These are phyloP conservation scores for Lasiodiplodia sp. DNA, from an alignment of 2,329 filamentous ascomycete species.

Conservation along the genomic window DNA sequence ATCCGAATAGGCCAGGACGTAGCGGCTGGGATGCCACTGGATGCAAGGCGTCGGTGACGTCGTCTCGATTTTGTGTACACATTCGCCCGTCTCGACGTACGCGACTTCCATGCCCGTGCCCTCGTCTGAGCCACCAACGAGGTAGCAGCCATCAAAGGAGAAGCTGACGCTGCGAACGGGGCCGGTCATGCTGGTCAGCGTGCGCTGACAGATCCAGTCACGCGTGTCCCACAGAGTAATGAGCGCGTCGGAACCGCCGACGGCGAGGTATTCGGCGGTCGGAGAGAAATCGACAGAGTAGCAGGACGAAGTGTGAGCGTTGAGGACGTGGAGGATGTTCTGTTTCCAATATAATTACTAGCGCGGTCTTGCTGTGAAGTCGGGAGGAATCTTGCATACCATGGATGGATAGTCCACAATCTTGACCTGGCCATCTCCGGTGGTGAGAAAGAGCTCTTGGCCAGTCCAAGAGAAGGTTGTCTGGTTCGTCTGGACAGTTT, in stretches of 20 bases:
- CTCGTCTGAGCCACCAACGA: constrained; percentile 78
- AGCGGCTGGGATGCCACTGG: constrained; percentile 77
- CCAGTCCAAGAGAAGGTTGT: constrained; percentile 78
- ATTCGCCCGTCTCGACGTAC: constrained; percentile 77
- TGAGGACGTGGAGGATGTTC: constrained; percentile 64
- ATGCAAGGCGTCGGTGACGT: constrained; percentile 70
- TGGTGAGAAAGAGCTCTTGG: constrained; percentile 73
- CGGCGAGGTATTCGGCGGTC: constrained; percentile 74
- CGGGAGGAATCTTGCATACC: constrained; percentile 31
- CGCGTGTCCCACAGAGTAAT: constrained; percentile 80
- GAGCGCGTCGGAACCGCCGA: constrained; percentile 77
- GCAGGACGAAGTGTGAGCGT: constrained; percentile 77
- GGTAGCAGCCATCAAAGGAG: constrained; percentile 78
- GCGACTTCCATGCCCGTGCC: constrained; percentile 73
- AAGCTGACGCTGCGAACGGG: constrained; percentile 77
- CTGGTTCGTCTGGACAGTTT: constrained; percentile 73
- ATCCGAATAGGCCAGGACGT: constrained; percentile 77
- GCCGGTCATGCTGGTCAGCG: constrained; percentile 72
- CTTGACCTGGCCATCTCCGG: constrained; percentile 73
- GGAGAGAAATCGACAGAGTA: constrained; percentile 74
- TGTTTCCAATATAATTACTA: neutral
- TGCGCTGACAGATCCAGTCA: constrained; percentile 78
- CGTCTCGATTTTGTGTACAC: constrained; percentile 75
- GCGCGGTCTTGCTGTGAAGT: constrained; percentile 34
- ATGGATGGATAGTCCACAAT: constrained; percentile 61